phyloP scores from a whole-genome alignment of 2,329 filamentous ascomycete genomes.

The Chaetomiaceae sp. region DNA sequence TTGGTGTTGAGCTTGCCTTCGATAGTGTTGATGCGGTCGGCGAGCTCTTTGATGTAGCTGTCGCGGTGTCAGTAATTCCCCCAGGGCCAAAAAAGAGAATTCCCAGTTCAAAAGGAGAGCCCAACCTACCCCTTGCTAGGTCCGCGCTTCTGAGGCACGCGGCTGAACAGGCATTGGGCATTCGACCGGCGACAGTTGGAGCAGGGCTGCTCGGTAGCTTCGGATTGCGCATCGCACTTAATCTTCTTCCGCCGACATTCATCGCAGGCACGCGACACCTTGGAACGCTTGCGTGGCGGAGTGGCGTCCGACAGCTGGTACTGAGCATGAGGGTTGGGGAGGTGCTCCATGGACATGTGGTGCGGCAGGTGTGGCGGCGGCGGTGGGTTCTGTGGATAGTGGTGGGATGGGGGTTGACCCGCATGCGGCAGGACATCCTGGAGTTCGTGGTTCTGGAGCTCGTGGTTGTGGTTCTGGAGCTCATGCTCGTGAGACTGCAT shows the following conservation, averaged over 20 bases:
- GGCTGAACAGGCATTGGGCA: slow-evolving; percentile 78
- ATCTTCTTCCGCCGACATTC: slow-evolving; percentile 88
- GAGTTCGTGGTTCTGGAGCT: slow-evolving; percentile 26
- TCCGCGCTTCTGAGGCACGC: slow-evolving; percentile 81
- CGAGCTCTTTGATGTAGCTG: slow-evolving; percentile 87
- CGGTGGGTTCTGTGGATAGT: slow-evolving; percentile 22
- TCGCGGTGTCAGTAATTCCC: slow-evolving; percentile 2
- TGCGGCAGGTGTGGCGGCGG: slow-evolving; percentile 30
- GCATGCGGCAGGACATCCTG: slow-evolving; percentile 29
- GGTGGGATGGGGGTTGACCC: slow-evolving; percentile 26
- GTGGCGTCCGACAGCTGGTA: slow-evolving; percentile 49
- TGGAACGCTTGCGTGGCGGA: slow-evolving; percentile 70
- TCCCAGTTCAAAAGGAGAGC: no score
- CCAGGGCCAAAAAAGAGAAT: no score
- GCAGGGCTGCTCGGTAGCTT: slow-evolving; percentile 68
- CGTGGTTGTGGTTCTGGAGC: slow-evolving; percentile 25
- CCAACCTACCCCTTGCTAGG: slow-evolving; percentile 80
- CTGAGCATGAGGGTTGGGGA: slow-evolving; percentile 28
- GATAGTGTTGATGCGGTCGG: slow-evolving; percentile 75
- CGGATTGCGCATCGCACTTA: slow-evolving; percentile 76
- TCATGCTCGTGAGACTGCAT: slow-evolving; percentile 27
- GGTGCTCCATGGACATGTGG: slow-evolving; percentile 33
- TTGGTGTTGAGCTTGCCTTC: slow-evolving; percentile 66
- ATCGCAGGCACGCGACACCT: slow-evolving; percentile 84
- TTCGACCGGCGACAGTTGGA: slow-evolving; percentile 74